Base-by-base conservation (phyloP, 1,139 yeast species). In the Pneumocystis wakefieldiae region DNA sequence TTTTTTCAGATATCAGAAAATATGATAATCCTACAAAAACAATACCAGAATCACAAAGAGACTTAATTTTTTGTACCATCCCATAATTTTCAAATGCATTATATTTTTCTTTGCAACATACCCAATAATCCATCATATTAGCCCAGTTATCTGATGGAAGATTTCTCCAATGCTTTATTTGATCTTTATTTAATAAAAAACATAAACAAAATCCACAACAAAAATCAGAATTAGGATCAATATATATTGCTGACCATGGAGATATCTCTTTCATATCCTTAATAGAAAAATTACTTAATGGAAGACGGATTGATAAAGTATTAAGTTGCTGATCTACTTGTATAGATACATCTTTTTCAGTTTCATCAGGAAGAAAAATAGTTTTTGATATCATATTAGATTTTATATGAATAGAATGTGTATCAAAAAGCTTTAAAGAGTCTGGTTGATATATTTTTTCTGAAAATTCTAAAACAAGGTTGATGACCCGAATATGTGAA, bases 41-140 rank as follows among this genome's bases (percentile, higher is more conserved):
- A 1, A 78, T 75, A 3, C 75, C 71, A 0, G 71, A 66, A 2
- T 72, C 70, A 0, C 94, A 89, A 17, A 71, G 74, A 63, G 87
- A 73, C 1, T 74, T 71, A 57, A 19, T 7, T 38, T 73, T 67
- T 58, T 68, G 67, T 7, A 73, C 68, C 61, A 70, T 71, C 58
- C 67, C 32, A 48, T 24, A 24, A 3, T 24, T 19, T 7, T 3
- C n/a, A 24, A 48, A 48, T 48, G 28, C 28, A 24, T 24, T 24
- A 8, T 24, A 7, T 14, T 48, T 48, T 12, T 71, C 90, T 90
- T 61, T 59, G 72, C 92, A 97, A 71, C 98, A 92, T 73, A 92
- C 97, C 98, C 98, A 92, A 68, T 86, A 87, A 66, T 92, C 97
- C 96, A 92, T 87, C 81, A 92, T 77, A 71, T 92, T 98, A 14